Base-by-base conservation (phyloP, 352 stramenopile species). In the Peronospora tabacina region DNA sequence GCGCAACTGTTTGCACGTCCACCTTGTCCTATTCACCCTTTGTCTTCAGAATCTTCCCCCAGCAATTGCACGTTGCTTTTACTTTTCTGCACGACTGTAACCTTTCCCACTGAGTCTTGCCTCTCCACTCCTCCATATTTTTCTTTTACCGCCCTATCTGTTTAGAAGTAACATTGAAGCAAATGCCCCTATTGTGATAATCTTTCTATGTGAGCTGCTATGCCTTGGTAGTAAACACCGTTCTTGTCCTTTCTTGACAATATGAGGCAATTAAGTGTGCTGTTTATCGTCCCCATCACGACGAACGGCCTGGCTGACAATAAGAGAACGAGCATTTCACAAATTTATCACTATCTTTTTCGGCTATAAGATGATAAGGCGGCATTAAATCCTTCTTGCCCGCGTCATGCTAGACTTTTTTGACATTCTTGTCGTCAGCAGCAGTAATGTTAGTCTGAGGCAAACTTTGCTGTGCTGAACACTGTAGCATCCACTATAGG, bases 121-220 rank as follows among this genome's bases (percentile, higher is more conserved):
- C 75, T 65, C 51, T 90, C 76, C 28, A 84, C 65, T 10, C 72
- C 36, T n/a, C 52, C 41, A 12, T 49, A 38, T 26, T 37, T 16
- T 0, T 33, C 51, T 10, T 68, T 52, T 15, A 67, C 52, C 16
- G 40, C 22, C 2, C 54, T 24, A 7, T 37, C 48, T 17, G 50
- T 19, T 68, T 63, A 10, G 50, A 67, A 38, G 63, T 43, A 5
- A 48, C 34, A 3, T 60, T 58, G 34, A 85, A 82, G 34, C 85
- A 74, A 17, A 82, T 63, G 0, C 77, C 80, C 80, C 82, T 91
- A 7, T 87, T 56, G 19, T 91, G 90, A 38, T 80, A 64, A 7
- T 90, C 70, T 52, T 94, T 80, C 82, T 80, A 94, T 3, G 60
- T 66, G 4, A 91, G 47, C 40, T 94, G 82, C 57, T 90, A 70